Base-by-base conservation (phyloP, 2,329 filamentous ascomycete species). In the Alternaria solani region DNA sequence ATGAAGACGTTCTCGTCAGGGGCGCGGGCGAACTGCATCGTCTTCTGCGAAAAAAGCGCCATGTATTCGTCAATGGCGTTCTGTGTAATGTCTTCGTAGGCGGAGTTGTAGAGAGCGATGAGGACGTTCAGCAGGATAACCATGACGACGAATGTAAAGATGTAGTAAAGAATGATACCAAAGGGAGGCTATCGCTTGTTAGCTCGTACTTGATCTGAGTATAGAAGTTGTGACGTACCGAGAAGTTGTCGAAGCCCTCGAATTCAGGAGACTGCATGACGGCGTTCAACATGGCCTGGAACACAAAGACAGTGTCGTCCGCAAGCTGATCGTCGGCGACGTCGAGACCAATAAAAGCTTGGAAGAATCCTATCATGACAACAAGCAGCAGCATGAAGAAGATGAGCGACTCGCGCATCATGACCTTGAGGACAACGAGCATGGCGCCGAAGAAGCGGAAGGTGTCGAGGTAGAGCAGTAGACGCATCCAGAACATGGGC, bases 1-100 rank as follows among this genome's bases (percentile, higher is more conserved):
- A 99, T 97, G 80, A 95, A 99, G 56, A 99, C 95, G 69, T 99
- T 99, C 78, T 99, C 95, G 71, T 99, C 95, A 0, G 95, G 95
- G 0, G 95, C 95, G 49, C 95, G 92, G 18, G 98, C 92, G 72
- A 97, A 99, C 72, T 96, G 93, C 86, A 98, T 92, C 0, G 95
- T 97, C 80, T 97, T 97, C 68, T 96, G 91, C 0, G 92, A 87
- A 79, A 97, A 97, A 4, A 98, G 86, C 0, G 93, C 94, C 76
- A 99, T 89, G 79, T 93, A 99, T 78, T 99, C 95, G 78, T 99
- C 95, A 66, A 93, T 91, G 5, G 95, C 93, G 74, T 99, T 91
- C 46, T 91, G 89, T 71, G 94, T 96, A 61, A 97, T 96, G 78
- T 97, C 93, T 74, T 96, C 91, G 76, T 99, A 98, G 2, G 95